Conservation (phyloP, 495 filamentous ascomycete species). For the Podospora didyma region DNA sequence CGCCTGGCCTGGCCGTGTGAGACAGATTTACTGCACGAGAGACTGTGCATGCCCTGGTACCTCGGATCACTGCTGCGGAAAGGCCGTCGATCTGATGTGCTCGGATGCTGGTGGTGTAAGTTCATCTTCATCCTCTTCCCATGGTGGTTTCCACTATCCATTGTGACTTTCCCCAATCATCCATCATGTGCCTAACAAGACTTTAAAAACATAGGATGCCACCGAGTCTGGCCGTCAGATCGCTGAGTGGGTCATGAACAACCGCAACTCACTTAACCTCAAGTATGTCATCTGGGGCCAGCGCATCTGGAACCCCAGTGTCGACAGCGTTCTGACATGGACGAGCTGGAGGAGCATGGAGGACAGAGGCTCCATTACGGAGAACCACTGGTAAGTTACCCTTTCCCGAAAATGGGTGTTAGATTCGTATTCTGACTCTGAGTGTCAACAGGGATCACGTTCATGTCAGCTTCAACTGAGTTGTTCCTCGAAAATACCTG, state of each 20-base stretch:
- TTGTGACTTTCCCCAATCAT: background rate
- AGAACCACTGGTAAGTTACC: constrained; percentile 36
- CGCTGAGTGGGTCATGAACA: constrained; percentile 46
- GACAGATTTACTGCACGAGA: constrained; percentile 33
- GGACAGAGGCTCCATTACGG: constrained; percentile 31
- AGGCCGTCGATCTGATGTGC: constrained; percentile 43
- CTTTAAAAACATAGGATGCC: constrained; percentile 2
- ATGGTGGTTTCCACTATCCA: background rate
- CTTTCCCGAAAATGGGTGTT: background rate
- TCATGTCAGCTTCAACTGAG: constrained; percentile 21
- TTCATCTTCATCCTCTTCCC: background rate
- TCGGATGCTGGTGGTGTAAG: constrained; percentile 35
- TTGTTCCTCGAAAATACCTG: background rate
- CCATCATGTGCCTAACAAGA: background rate
- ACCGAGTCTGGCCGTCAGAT: constrained; percentile 32
- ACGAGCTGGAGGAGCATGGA: constrained; percentile 38
- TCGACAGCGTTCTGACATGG: constrained; percentile 34
- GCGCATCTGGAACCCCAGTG: constrained; percentile 36
- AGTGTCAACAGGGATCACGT: constrained; percentile 15
- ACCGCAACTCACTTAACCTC: constrained; percentile 31
- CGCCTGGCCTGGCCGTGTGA: constrained; percentile 30
- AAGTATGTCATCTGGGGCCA: constrained; percentile 50
- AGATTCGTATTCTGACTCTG: background rate
- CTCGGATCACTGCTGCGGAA: constrained; percentile 40
- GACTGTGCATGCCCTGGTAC: constrained; percentile 26